Percentiles rank a stretch among this genome's conserved stretches.
phyloP scores from a whole-genome alignment of 2,329 filamentous ascomycete genomes.

The Ambrosiella cleistominuta region DNA sequence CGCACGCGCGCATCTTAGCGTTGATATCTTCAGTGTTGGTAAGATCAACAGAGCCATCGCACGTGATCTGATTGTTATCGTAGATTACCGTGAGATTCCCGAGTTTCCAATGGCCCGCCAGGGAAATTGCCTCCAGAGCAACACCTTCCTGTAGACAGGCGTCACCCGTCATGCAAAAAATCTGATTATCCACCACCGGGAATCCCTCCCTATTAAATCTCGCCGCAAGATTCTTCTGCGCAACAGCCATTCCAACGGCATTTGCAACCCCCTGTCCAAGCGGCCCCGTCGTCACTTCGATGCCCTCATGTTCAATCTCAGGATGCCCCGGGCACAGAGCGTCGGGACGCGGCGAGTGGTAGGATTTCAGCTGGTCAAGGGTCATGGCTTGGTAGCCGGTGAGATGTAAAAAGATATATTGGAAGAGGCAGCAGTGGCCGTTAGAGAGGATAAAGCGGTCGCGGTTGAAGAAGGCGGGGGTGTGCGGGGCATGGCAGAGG shows the following conservation, averaged over 20 bases:
- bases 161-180: slow-evolving; percentile 40
- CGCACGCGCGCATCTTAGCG: slow-evolving; percentile 37
- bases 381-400: slow-evolving; percentile 37
- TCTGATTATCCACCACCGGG: slow-evolving; percentile 32
- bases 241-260: slow-evolving; percentile 40
- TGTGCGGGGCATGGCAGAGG: slow-evolving; percentile 41
- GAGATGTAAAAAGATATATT: slow-evolving; percentile 36
- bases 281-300: slow-evolving; percentile 42
- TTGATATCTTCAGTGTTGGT: slow-evolving; percentile 39
- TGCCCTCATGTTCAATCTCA: slow-evolving; percentile 38
- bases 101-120: slow-evolving; percentile 37
- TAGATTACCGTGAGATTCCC: slow-evolving; percentile 41
- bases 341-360: slow-evolving; percentile 27
- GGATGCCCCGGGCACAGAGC: slow-evolving; percentile 37
- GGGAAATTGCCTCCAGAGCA: slow-evolving; percentile 35
- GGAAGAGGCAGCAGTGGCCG: slow-evolving; percentile 46
- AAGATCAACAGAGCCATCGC: slow-evolving; percentile 36
- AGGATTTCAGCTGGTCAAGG: slow-evolving; percentile 37
- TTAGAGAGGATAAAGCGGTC: slow-evolving; percentile 54
- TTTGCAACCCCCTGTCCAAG: slow-evolving; percentile 44
- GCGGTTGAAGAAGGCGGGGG: slow-evolving; percentile 39
- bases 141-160: slow-evolving; percentile 43
- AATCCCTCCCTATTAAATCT: slow-evolving; percentile 33
- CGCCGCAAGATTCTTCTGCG: slow-evolving; percentile 36
- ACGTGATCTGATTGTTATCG: slow-evolving; percentile 44